Conservation (phyloP, 1,284 basidiomycete genomes). For the Pholiota adiposa region DNA sequence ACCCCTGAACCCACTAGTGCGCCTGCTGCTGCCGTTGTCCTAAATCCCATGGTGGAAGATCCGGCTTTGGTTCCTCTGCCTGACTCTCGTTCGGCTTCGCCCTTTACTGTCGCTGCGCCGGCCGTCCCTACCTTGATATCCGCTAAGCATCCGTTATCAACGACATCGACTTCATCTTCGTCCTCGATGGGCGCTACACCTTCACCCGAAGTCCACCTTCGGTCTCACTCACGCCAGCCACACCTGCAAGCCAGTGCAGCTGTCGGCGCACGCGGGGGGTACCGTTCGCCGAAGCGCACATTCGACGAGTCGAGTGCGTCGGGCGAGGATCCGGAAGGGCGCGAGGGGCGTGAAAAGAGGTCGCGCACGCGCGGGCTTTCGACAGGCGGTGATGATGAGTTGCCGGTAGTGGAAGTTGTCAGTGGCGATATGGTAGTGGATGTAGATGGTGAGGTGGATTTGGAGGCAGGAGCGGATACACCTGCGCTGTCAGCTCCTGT, state of each 20-base stretch:
- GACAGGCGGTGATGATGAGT: slow-evolving; percentile 8
- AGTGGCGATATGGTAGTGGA: slow-evolving; percentile 15
- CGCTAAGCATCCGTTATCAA: not conserved
- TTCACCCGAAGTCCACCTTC: slow-evolving; percentile 12
- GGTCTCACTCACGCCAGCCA: slow-evolving; percentile 15
- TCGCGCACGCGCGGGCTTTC: slow-evolving; percentile 16
- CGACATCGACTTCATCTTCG: slow-evolving; percentile 8
- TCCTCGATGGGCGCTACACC: slow-evolving; percentile 1
- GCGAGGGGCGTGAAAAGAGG: slow-evolving; percentile 17
- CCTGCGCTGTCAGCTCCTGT: slow-evolving; percentile 25
- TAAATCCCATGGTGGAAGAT: slow-evolving; percentile 8
- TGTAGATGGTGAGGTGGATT: slow-evolving; percentile 18
- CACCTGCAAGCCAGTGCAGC: slow-evolving; percentile 4
- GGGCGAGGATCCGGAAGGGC: slow-evolving; percentile 20
- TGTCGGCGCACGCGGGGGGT: slow-evolving; percentile 13
- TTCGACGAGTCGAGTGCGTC: slow-evolving; percentile 60
- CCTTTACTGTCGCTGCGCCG: slow-evolving; percentile 10
- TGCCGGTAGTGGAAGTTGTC: not conserved
- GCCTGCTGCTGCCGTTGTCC: not conserved
- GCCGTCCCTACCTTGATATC: not conserved
- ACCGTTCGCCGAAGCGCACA: slow-evolving; percentile 64
- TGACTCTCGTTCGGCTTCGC: slow-evolving; percentile 24
- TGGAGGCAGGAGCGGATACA: slow-evolving; percentile 12
- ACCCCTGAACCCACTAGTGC: not conserved
- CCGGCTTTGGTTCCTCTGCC: slow-evolving; percentile 27